A percentile compares a stretch with the other conserved stretches of the same genome.
These are phyloP conservation scores for Aspergillus mulundensis DNA, from an alignment of 495 filamentous ascomycete genomes.

Conservation along the genomic window DNA sequence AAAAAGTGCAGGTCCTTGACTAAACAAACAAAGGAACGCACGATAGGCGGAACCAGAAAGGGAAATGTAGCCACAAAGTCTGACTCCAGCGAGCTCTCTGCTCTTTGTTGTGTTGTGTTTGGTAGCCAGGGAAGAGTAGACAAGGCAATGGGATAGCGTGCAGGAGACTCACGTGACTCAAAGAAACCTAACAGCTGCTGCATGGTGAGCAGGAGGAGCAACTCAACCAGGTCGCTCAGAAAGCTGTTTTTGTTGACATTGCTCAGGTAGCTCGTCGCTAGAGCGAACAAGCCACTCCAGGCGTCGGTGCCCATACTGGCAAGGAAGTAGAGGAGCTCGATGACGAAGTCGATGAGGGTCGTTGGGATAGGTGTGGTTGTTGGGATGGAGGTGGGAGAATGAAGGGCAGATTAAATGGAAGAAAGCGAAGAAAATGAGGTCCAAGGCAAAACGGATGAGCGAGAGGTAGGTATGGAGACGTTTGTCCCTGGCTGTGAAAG, in stretches of 20 bases:
- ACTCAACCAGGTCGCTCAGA: neutral
- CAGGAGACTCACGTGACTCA: constrained; percentile 14
- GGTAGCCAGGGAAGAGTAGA: neutral
- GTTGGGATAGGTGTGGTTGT: neutral
- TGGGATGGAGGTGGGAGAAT: neutral
- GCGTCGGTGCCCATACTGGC: neutral
- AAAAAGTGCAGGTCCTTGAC: neutral
- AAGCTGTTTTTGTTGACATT: neutral
- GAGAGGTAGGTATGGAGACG: neutral
- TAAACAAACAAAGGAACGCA: neutral
- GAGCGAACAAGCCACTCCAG: neutral
- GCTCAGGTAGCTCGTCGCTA: neutral
- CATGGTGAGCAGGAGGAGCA: neutral
- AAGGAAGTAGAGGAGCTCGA: neutral
- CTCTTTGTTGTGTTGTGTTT: neutral
- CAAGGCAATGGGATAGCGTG: neutral
- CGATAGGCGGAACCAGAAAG: neutral
- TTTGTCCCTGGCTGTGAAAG: neutral
- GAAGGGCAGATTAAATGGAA: neutral
- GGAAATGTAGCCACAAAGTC: neutral
- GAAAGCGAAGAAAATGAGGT: neutral
- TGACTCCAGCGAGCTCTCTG: too few relatives aligned
- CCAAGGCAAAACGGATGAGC: neutral
- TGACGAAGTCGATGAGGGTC: neutral
- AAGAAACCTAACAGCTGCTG: constrained; percentile 15